Base-by-base conservation (phyloP, 2,329 filamentous ascomycete genomes). In the Colletotrichum lindemuthianum region DNA sequence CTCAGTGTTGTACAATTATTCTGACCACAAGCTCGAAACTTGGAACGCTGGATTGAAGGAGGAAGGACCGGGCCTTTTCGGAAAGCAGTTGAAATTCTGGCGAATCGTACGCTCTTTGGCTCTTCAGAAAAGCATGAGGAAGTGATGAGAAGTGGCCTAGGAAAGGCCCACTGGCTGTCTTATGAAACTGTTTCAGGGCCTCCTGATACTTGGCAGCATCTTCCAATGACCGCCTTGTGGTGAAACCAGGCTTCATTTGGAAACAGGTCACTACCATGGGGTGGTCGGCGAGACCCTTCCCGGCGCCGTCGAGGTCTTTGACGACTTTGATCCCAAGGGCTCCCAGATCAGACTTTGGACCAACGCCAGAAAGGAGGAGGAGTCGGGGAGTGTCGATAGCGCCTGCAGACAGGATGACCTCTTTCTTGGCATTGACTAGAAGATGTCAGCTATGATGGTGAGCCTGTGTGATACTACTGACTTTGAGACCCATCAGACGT, bases 351-450 rank as follows among this genome's bases (percentile, higher is more conserved):
- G 5, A 2, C 2, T 10, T 8, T 49, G 52, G 61, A 8, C 41
- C 36, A 15, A 54, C 8, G 11, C 49, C 51, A 2, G 54, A 63
- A 2, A 56, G 65, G 1, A 77, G 68, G 2, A 76, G 65, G 49
- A 87, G 82, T 33, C 59, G 50, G 12, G 87, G 87, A 2, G 87
- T 90, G 74, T 90, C 88, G 53, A 90, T 81, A 52, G 88, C 86
- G 70, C 88, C 88, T 43, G 87, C 88, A 74, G 85, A 89, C 68
- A 90, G 80, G 68, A 90, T 85, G 44, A 88, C 91, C 76, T 92
- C 89, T 70, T 79, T 82, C n/a, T 88, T 90, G 33, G 91, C 55
- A 3, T 1, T 32, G 8, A 63, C 60, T 63, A 2, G 0, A 12
- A 8, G 1, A 10, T 3, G 2, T 43, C 4, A 40, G 16, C 36